These are phyloP conservation scores for Wickerhamomyces sp. DNA, from an alignment of 1,139 yeast species.

Conservation along the genomic window DNA sequence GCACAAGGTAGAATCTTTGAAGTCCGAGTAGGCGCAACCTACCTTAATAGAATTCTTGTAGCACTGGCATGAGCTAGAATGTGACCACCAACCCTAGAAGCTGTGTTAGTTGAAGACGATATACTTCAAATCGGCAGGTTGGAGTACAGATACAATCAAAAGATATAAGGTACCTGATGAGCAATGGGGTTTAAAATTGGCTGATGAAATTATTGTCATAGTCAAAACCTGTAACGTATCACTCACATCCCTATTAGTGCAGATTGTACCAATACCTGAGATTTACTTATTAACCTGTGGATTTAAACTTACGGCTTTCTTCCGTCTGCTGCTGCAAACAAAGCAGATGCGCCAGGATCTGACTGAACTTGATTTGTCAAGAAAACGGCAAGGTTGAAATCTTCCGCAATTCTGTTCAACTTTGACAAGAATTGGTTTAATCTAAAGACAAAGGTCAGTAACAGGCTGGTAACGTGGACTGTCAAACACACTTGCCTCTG, in stretches of 20 bases:
- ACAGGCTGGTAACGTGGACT: not conserved
- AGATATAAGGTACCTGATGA: too few relatives aligned
- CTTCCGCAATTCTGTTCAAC: constrained; percentile 50
- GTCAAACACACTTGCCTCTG: constrained; percentile 31
- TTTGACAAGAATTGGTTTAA: constrained; percentile 52
- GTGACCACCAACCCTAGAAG: constrained; percentile 50
- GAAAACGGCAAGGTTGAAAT: constrained; percentile 54
- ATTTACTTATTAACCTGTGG: too few relatives aligned
- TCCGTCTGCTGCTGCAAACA: constrained; percentile 62
- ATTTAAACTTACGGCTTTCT: constrained; percentile 48
- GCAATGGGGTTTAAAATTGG: too few relatives aligned
- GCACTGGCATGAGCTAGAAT: constrained; percentile 63
- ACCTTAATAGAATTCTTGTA: constrained; percentile 45
- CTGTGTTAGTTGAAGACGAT: too few relatives aligned
- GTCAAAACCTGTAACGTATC: too few relatives aligned
- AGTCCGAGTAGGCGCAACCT: constrained; percentile 1
- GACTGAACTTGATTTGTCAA: constrained; percentile 61
- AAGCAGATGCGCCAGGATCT: constrained; percentile 64
- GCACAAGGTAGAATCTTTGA: not conserved
- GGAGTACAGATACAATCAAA: too few relatives aligned
- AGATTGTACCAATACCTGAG: too few relatives aligned
- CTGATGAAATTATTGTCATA: too few relatives aligned
- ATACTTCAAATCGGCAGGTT: too few relatives aligned
- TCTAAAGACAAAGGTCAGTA: constrained; percentile 7
- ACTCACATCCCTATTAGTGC: too few relatives aligned